These are phyloP conservation scores for Hypoxylon trugodes DNA, from an alignment of 495 filamentous ascomycete species.

Conservation along the genomic window DNA sequence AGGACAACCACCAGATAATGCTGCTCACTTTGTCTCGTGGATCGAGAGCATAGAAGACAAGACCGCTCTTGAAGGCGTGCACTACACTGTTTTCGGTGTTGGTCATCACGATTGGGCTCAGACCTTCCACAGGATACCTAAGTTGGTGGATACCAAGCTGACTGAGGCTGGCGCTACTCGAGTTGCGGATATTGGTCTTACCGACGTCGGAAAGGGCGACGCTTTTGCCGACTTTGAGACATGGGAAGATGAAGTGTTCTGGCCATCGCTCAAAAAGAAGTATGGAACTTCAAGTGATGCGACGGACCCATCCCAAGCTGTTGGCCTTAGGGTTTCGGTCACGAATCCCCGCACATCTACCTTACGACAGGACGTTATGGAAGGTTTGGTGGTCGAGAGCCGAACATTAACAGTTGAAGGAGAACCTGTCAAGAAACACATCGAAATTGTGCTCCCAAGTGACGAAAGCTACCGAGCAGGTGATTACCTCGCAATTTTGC, in stretches of 20 bases:
- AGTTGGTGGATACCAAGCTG: slow-evolving; percentile 63
- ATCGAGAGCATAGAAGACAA: slow-evolving; percentile 61
- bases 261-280: slow-evolving; percentile 67
- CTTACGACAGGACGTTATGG: slow-evolving; percentile 71
- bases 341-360: slow-evolving; percentile 66
- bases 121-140: slow-evolving; percentile 79
- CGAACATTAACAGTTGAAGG: slow-evolving; percentile 62
- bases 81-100: slow-evolving; percentile 72
- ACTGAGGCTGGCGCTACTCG: slow-evolving; percentile 60
- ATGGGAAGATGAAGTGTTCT: slow-evolving; percentile 72
- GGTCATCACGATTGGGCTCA: slow-evolving; percentile 69
- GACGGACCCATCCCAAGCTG: slow-evolving; percentile 20
- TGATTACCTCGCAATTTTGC: slow-evolving; percentile 79
- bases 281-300: slow-evolving; percentile 47
- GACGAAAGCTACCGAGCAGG: slow-evolving; percentile 74
- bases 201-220: slow-evolving; percentile 69
- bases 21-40: slow-evolving; percentile 74
- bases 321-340: slow-evolving; percentile 63
- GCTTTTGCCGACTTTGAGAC: slow-evolving; percentile 76
- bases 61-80: slow-evolving; percentile 58
- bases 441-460: slow-evolving; percentile 70
- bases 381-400: slow-evolving; percentile 66
- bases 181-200: slow-evolving; percentile 63
- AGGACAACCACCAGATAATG: slow-evolving; percentile 79
- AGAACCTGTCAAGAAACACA: slow-evolving; percentile 67